These are phyloP conservation scores for Xylaria sp. DNA, from an alignment of 2,329 filamentous ascomycete genomes.

Conservation along the genomic window DNA sequence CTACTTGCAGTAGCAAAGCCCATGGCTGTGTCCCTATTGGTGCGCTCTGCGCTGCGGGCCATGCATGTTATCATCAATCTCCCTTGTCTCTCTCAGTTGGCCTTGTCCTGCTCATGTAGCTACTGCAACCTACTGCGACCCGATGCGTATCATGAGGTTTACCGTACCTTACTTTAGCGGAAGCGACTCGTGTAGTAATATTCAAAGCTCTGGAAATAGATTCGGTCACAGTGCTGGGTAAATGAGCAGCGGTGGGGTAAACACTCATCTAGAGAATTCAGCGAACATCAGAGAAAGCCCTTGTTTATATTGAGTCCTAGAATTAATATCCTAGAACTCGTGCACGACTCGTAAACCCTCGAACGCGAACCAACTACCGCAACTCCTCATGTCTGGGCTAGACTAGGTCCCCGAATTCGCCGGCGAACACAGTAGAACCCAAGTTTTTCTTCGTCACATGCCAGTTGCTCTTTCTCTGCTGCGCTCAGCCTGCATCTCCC, in stretches of 20 bases:
- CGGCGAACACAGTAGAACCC: slow-evolving; percentile 15
- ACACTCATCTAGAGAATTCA: background rate
- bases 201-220: slow-evolving; percentile 11
- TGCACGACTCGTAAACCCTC: slow-evolving; percentile 5
- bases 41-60: slow-evolving; percentile 24
- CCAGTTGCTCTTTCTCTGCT: slow-evolving; percentile 13
- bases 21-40: slow-evolving; percentile 37
- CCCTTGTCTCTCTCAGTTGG: slow-evolving; percentile 28
- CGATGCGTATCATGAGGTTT: slow-evolving; percentile 29
- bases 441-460: slow-evolving; percentile 21
- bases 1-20: slow-evolving; percentile 31
- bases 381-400: background rate
- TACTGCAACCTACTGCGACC: slow-evolving; percentile 38
- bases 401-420: slow-evolving; percentile 4
- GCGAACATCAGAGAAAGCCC: background rate
- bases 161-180: slow-evolving; percentile 37
- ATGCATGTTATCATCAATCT: slow-evolving; percentile 33
- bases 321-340: slow-evolving; percentile 9
- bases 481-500: slow-evolving; percentile 16
- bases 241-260: background rate
- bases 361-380: background rate
- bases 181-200: slow-evolving; percentile 24
- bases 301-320: background rate
- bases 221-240: slow-evolving; percentile 14
- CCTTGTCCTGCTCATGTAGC: slow-evolving; percentile 18